Conservation (phyloP, 352 stramenopile species). For the Globisporangium mamillatum region DNA sequence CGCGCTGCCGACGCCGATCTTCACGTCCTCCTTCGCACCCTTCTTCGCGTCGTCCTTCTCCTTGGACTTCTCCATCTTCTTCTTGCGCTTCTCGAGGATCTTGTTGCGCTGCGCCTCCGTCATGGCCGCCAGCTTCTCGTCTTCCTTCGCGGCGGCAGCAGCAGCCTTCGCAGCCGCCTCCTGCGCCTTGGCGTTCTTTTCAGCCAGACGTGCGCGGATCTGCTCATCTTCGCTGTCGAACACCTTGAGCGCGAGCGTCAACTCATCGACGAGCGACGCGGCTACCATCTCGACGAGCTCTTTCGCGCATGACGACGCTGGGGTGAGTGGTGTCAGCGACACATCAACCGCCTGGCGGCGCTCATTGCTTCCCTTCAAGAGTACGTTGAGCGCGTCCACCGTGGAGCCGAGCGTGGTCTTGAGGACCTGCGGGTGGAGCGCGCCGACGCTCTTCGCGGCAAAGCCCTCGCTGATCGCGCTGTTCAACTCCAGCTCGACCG, state of each 20-base stretch:
- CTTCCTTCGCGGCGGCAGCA: slow-evolving; percentile 71
- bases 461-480: slow-evolving; percentile 25
- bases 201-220: slow-evolving; percentile 46
- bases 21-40: slow-evolving; percentile 58
- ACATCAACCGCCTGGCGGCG: slow-evolving; percentile 33
- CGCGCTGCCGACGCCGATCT: slow-evolving; percentile 62
- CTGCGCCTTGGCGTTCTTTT: slow-evolving; percentile 62
- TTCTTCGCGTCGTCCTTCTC: slow-evolving; percentile 78
- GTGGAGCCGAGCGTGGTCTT: slow-evolving; percentile 56
- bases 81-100: slow-evolving; percentile 74
- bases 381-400: slow-evolving; percentile 51
- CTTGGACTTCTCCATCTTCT: slow-evolving; percentile 84
- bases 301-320: slow-evolving; percentile 33
- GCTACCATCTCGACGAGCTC: slow-evolving; percentile 49
- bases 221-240: slow-evolving; percentile 62
- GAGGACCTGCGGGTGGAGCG: slow-evolving; percentile 62
- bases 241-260: slow-evolving; percentile 47
- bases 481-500: slow-evolving; percentile 77
- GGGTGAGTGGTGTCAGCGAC: slow-evolving; percentile 15
- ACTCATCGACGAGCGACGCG: slow-evolving; percentile 40
- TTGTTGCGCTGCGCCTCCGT: slow-evolving; percentile 70
- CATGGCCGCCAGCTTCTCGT: slow-evolving; percentile 81
- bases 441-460: slow-evolving; percentile 16
- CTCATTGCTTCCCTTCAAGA: slow-evolving; percentile 54
- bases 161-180: slow-evolving; percentile 69